These are phyloP conservation scores for Trichosporon coremiiforme DNA, from an alignment of 1,284 basidiomycete species.

Conservation along the genomic window DNA sequence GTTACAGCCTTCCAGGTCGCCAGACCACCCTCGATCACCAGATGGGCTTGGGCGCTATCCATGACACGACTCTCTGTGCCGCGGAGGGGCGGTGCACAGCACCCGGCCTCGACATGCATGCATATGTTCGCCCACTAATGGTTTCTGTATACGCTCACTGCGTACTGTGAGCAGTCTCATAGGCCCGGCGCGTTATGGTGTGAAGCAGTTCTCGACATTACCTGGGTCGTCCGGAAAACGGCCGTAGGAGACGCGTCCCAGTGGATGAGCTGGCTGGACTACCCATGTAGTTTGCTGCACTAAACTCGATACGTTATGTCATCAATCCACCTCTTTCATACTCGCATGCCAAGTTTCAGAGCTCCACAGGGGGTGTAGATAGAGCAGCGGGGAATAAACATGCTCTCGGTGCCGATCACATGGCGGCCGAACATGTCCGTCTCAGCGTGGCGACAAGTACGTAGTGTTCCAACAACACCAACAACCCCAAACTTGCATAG, in stretches of 20 bases:
- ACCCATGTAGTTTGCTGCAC: neutral
- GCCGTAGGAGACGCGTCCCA: neutral
- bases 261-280: neutral
- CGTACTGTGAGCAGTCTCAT: neutral
- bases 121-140: neutral
- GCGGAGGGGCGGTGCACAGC: conserved; percentile 11
- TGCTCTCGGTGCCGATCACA: conserved; percentile 14
- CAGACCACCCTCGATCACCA: neutral
- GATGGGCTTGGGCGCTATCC: conserved; percentile 7
- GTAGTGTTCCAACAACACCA: neutral
- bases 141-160: conserved; percentile 1
- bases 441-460: neutral
- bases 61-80: neutral
- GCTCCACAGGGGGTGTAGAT: neutral
- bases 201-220: neutral
- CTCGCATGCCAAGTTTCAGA: conserved; percentile 13
- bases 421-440: conserved; percentile 19
- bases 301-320: neutral
- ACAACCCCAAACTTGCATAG: neutral
- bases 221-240: neutral
- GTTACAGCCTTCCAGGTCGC: neutral
- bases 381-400: neutral
- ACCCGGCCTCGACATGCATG: neutral
- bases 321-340: conserved; percentile 16
- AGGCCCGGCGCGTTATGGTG: conserved; percentile 2